Evolutionary conservation across 2,329 filamentous ascomycete species (phyloP), one percentile per base, ranked within the genome.

Genomic region (Aspergillus awamori): DNA sequence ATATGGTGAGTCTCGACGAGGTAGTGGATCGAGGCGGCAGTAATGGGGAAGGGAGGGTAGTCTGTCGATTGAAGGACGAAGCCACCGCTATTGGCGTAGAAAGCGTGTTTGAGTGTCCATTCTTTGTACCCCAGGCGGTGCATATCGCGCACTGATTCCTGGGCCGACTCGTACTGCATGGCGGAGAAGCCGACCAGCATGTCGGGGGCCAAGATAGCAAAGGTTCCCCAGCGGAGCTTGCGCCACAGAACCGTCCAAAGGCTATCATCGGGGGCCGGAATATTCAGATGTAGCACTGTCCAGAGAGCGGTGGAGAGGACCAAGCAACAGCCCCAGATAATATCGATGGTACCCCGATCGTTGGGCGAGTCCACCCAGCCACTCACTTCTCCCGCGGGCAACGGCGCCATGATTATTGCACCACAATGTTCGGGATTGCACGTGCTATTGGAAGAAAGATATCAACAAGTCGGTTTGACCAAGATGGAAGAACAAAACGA

Each of bases 21-120:
- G 10, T 52, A 58, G 5, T 41, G 45, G 4, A 58, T 33, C 5
- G 47, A 39, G 13, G 47, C 22, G 5, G 45, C 39, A 5, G 56
- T 58, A 4, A 58, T 43, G 1, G 56, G 33, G 5, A 58, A 43
- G n/a, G 56, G 56, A 6, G 36, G 45, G 47, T 52, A 51, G 33
- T 49, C 43, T 10, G 17, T 52, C 56, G 56, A 52, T 1, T 24
- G 36, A 15, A 51, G 47, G n/a, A 58, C 36, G 20, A 58, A 51
- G 33, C 56, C 56, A 5, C 56, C 56, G 22, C 47, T 53, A 28
- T 58, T 52, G 33, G 56, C 56, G n/a, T 51, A 52, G 24, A 58
- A 58, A 22, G 56, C 56, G 47, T 58, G 56, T 10, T 52, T 41
- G 7, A 51, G 20, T 3, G 56, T 28, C 47, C 56, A 58, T 17